These are phyloP conservation scores for Cyberlindnera maclurae DNA, from an alignment of 805 yeast genomes.

Conservation along the genomic window DNA sequence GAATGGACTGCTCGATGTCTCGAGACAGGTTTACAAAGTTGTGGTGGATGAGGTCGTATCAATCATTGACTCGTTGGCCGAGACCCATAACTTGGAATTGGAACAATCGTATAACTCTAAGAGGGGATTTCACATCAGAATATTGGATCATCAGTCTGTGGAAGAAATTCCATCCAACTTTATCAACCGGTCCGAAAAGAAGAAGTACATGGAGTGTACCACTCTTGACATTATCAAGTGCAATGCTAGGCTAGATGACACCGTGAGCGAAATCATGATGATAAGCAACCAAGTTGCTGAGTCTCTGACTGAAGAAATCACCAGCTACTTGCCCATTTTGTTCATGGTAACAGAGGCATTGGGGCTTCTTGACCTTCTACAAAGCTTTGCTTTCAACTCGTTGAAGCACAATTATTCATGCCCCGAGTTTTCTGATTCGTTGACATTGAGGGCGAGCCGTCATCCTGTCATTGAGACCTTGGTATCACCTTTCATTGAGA, in stretches of 20 bases:
- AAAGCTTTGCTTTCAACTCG: slow-evolving; percentile 27
- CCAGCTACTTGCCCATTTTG: slow-evolving; percentile 26
- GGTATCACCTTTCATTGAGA: slow-evolving; percentile 27
- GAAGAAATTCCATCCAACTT: slow-evolving; percentile 27
- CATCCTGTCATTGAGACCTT: slow-evolving; percentile 37
- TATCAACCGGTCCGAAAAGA: slow-evolving; percentile 27
- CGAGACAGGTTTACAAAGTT: slow-evolving; percentile 34
- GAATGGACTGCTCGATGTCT: slow-evolving; percentile 39
- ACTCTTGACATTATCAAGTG: slow-evolving; percentile 34
- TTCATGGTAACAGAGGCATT: slow-evolving; percentile 39
- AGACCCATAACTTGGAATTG: slow-evolving; percentile 20
- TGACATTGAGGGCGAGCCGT: slow-evolving; percentile 26
- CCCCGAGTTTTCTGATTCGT: slow-evolving; percentile 31
- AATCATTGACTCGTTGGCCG: slow-evolving; percentile 22
- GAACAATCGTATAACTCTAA: slow-evolving; percentile 29
- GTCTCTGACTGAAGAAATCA: slow-evolving; percentile 23
- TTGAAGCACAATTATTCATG: slow-evolving; percentile 21
- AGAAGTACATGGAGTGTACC: slow-evolving; percentile 30
- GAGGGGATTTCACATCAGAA: slow-evolving; percentile 33
- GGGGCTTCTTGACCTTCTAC: slow-evolving; percentile 34
- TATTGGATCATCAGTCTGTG: slow-evolving; percentile 18
- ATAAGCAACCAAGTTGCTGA: slow-evolving; percentile 36
- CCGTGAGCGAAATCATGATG: slow-evolving; percentile 33
- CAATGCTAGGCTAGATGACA: slow-evolving; percentile 34
- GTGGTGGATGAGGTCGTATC: slow-evolving; percentile 30